A percentile compares a stretch with the other conserved stretches of the same genome.
Evolutionary conservation across 805 yeast genomes (phyloP).

Genomic region (Starmerella davenportii): DNA sequence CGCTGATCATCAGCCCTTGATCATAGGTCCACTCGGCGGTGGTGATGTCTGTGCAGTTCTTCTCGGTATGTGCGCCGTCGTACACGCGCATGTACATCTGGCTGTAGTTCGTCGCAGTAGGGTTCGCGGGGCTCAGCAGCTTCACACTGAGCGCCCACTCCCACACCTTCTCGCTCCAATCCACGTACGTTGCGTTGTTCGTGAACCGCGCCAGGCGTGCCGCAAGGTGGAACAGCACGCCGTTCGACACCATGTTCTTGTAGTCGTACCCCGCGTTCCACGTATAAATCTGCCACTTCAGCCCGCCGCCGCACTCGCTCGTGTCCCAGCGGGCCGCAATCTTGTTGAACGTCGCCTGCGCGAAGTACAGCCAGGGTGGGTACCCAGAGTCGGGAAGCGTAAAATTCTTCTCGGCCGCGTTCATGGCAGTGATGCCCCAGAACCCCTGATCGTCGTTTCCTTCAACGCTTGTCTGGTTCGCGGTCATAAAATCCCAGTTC

Average conservation of each 20-base stretch:
- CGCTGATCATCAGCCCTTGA: constrained; percentile 60
- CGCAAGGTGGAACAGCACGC: constrained; percentile 69
- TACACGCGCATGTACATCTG: constrained; percentile 13
- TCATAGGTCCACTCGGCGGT: constrained; percentile 70
- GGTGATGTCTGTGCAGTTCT: constrained; percentile 45
- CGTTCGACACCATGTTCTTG: constrained; percentile 82
- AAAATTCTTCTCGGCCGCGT: constrained; percentile 80
- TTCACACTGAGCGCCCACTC: constrained; percentile 52
- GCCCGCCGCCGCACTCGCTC: constrained; percentile 61
- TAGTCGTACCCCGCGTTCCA: constrained; percentile 93
- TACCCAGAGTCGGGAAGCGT: constrained; percentile 36
- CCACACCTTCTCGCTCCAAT: constrained; percentile 58
- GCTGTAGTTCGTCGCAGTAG: constrained; percentile 28
- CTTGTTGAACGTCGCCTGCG: constrained; percentile 80
- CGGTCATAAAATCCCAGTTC: constrained; percentile 63
- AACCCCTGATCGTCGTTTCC: constrained; percentile 97
- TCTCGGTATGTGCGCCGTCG: constrained; percentile 25
- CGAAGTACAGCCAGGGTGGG: constrained; percentile 51
- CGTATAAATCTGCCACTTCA: constrained; percentile 88
- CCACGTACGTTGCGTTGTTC: constrained; percentile 50
- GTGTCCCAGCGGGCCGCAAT: constrained; percentile 83
- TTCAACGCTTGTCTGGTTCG: constrained; percentile 76
- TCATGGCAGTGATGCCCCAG: constrained; percentile 89
- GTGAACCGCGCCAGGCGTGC: constrained; percentile 78
- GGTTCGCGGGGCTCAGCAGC: constrained; percentile 28